Evolutionary conservation across 208 protist species (phyloP).

Genomic region (Jaenimonas drosophilae): DNA sequence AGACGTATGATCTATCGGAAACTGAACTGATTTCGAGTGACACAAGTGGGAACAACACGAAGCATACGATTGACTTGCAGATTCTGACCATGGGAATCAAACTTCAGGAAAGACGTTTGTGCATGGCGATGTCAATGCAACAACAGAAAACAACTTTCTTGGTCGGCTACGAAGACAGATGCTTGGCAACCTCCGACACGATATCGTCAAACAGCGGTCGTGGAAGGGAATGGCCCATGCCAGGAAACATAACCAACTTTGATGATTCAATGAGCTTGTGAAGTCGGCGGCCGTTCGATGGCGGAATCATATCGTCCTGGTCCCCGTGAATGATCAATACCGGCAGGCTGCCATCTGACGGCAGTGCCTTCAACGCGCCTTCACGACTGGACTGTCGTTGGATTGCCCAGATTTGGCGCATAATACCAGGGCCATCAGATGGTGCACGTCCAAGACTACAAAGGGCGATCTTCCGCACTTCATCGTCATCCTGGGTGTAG

Average conservation of each 20-base stretch:
- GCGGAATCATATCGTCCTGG: conserved; percentile 37
- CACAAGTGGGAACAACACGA: too few relatives aligned
- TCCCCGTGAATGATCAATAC: conserved; percentile 46
- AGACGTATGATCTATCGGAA: too few relatives aligned
- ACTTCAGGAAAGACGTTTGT: too few relatives aligned
- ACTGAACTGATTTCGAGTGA: too few relatives aligned
- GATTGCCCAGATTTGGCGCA: conserved; percentile 52
- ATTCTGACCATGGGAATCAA: too few relatives aligned
- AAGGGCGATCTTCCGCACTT: conserved; percentile 3
- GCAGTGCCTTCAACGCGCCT: conserved; percentile 18
- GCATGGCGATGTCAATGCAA: too few relatives aligned
- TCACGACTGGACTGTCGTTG: conserved; percentile 29
- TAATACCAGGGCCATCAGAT: conserved; percentile 18
- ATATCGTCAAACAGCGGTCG: conserved; percentile 17
- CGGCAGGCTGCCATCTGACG: conserved; percentile 1
- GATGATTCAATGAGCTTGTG: conserved; percentile 18
- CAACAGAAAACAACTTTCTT: too few relatives aligned
- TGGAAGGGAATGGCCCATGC: conserved; percentile 45
- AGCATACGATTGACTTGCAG: too few relatives aligned
- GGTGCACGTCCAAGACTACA: conserved; percentile 13
- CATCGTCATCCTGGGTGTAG: conserved; percentile 22
- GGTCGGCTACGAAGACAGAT: too few relatives aligned
- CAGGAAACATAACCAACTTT: conserved; percentile 29
- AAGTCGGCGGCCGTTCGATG: conserved; percentile 39
- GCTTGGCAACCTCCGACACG: conserved; percentile 18